Percentiles rank a stretch among this genome's conserved stretches.
These are phyloP conservation scores for Suhomyces kilbournensis DNA, from an alignment of 805 yeast genomes.

Conservation along the genomic window DNA sequence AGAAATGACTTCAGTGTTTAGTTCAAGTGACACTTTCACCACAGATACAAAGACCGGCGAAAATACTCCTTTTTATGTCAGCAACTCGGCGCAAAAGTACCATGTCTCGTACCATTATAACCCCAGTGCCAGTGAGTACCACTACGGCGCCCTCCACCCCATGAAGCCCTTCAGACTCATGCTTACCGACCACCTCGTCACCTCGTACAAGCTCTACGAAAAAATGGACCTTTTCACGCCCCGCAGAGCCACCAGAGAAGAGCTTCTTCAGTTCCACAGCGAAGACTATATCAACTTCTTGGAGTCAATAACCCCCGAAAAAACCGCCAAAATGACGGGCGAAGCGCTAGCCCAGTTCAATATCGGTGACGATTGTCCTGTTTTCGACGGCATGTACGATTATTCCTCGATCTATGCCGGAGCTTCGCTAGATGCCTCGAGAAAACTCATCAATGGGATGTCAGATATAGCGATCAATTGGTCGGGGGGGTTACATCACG, in stretches of 20 bases:
- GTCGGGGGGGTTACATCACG: constrained; percentile 97
- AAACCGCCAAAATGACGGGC: constrained; percentile 54
- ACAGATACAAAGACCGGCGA: constrained; percentile 32
- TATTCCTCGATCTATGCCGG: constrained; percentile 88
- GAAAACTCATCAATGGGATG: constrained; percentile 78
- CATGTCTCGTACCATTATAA: constrained; percentile 86
- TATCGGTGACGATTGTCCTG: constrained; percentile 93
- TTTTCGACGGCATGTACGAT: constrained; percentile 92
- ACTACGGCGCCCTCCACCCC: constrained; percentile 94
- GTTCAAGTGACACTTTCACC: constrained; percentile 20
- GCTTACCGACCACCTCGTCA: constrained; percentile 89
- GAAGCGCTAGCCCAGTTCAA: constrained; percentile 66
- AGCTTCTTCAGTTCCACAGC: constrained; percentile 77
- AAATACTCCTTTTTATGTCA: constrained; percentile 32
- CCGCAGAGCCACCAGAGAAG: constrained; percentile 75
- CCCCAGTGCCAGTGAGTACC: constrained; percentile 75
- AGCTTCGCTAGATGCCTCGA: constrained; percentile 89
- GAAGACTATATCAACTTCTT: constrained; percentile 82
- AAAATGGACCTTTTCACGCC: constrained; percentile 89
- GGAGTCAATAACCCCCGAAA: constrained; percentile 73
- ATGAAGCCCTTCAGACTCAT: constrained; percentile 95
- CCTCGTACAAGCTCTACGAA: constrained; percentile 80
- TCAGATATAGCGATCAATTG: constrained; percentile 94
- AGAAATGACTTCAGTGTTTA: too few species aligned
- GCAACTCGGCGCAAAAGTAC: constrained; percentile 10